phyloP scores from a whole-genome alignment of 2,329 filamentous ascomycete species.

The Fusarium neocosmosporiellum region DNA sequence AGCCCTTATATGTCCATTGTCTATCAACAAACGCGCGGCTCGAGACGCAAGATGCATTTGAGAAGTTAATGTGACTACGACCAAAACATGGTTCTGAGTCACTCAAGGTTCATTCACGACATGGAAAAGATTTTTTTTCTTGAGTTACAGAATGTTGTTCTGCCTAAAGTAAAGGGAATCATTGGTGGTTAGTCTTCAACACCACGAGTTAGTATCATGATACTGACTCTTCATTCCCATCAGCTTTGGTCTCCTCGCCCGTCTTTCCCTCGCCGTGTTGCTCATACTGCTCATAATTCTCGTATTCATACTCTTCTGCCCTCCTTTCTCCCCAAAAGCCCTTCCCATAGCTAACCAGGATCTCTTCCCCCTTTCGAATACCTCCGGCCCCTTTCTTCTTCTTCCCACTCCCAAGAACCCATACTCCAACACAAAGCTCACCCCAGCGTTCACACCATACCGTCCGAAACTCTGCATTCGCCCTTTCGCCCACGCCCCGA shows the following conservation, averaged over 20 bases:
- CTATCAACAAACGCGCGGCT: background rate
- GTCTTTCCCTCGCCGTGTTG: background rate
- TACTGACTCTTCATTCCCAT: background rate
- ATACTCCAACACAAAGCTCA: slow-evolving; percentile 68
- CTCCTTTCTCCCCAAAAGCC: slow-evolving; percentile 69
- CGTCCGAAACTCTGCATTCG: slow-evolving; percentile 70
- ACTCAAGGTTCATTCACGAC: background rate
- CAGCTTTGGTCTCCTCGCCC: background rate
- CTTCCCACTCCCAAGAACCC: slow-evolving; percentile 56
- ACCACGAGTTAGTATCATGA: background rate
- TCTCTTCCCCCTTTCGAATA: slow-evolving; percentile 70
- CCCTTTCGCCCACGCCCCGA: slow-evolving; percentile 63
- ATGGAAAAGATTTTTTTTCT: background rate
- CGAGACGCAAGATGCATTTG: background rate
- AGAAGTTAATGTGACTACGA: background rate
- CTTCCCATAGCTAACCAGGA: slow-evolving; percentile 74
- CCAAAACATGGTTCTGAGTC: background rate
- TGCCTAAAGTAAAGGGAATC: background rate
- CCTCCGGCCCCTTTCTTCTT: slow-evolving; percentile 43
- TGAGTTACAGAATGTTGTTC: background rate
- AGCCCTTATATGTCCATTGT: background rate
- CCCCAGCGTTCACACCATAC: slow-evolving; percentile 65
- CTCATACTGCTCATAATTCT: background rate
- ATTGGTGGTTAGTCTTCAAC: background rate
- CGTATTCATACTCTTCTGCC: slow-evolving; percentile 20